Conservation (phyloP, 1,284 basidiomycete species). For the Cryptococcus sp. region DNA sequence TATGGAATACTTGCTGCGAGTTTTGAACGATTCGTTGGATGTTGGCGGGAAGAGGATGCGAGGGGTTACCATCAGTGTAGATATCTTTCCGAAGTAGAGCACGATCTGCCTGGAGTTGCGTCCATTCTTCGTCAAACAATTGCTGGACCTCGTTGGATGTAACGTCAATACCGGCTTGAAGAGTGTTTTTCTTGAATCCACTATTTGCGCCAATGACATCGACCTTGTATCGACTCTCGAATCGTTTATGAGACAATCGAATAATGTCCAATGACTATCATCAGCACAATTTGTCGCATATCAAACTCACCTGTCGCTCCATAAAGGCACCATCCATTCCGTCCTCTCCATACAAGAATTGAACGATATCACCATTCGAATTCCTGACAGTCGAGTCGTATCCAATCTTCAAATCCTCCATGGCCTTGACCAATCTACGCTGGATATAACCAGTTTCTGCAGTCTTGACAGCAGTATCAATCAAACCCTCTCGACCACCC, state of each 20-base stretch:
- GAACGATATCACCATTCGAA: slow-evolving; percentile 89
- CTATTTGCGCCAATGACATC: slow-evolving; percentile 72
- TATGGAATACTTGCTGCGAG: slow-evolving; percentile 94
- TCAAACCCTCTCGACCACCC: slow-evolving; percentile 98
- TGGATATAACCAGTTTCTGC: slow-evolving; percentile 99
- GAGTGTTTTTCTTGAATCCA: slow-evolving; percentile 70
- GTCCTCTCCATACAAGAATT: slow-evolving; percentile 97
- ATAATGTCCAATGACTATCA: slow-evolving; percentile 67
- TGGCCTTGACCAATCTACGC: slow-evolving; percentile 92
- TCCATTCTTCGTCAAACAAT: slow-evolving; percentile 83
- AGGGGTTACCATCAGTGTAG: slow-evolving; percentile 73
- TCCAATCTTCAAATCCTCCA: slow-evolving; percentile 95
- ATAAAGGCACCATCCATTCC: slow-evolving; percentile 98
- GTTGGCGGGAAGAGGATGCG: slow-evolving; percentile 81
- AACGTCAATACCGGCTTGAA: slow-evolving; percentile 94
- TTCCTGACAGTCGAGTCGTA: slow-evolving; percentile 99
- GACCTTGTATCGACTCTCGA: slow-evolving; percentile 85
- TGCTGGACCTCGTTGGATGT: slow-evolving; percentile 83
- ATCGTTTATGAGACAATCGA: slow-evolving; percentile 73
- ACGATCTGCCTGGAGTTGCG: slow-evolving; percentile 72
- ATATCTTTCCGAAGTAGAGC: slow-evolving; percentile 71
- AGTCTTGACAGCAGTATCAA: slow-evolving; percentile 99
- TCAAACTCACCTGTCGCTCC: slow-evolving; percentile 66
- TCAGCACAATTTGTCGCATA: background rate
- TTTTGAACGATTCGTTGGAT: slow-evolving; percentile 93